These are phyloP conservation scores for Rhynchosporium graminicola DNA, from an alignment of 2,329 filamentous ascomycete genomes.

Conservation along the genomic window DNA sequence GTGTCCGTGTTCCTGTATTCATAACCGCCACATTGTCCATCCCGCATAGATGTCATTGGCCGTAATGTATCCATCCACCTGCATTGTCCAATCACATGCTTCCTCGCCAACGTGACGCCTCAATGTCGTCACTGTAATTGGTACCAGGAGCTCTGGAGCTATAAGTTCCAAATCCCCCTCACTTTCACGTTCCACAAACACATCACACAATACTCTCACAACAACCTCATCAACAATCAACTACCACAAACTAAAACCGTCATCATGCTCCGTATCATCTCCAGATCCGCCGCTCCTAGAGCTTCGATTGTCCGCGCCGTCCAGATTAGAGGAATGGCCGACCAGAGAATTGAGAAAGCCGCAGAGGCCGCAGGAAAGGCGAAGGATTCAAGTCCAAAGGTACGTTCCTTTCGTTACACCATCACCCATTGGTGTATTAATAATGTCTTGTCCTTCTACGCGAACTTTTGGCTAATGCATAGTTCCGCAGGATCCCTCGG, in stretches of 20 bases:
- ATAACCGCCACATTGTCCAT: neutral
- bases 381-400: constrained; percentile 1
- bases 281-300: constrained; percentile 5
- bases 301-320: neutral
- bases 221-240: no score
- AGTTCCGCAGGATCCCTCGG: neutral
- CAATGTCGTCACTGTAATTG: constrained; percentile 3
- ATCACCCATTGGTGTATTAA: neutral
- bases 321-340: constrained; percentile 1
- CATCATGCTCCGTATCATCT: constrained; percentile 1
- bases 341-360: neutral
- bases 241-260: neutral
- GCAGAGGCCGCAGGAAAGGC: neutral
- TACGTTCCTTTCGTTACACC: neutral
- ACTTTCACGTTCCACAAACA: neutral
- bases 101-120: neutral
- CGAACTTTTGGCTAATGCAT: neutral
- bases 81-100: constrained; percentile 2
- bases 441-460: neutral
- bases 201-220: no score
- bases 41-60: neutral
- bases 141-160: neutral
- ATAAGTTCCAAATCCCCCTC: neutral
- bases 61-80: neutral
- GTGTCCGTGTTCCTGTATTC: neutral